Evolutionary conservation across 2,329 filamentous ascomycete species (phyloP).

Genomic region (Aspergillus pseudoviridinutans): DNA sequence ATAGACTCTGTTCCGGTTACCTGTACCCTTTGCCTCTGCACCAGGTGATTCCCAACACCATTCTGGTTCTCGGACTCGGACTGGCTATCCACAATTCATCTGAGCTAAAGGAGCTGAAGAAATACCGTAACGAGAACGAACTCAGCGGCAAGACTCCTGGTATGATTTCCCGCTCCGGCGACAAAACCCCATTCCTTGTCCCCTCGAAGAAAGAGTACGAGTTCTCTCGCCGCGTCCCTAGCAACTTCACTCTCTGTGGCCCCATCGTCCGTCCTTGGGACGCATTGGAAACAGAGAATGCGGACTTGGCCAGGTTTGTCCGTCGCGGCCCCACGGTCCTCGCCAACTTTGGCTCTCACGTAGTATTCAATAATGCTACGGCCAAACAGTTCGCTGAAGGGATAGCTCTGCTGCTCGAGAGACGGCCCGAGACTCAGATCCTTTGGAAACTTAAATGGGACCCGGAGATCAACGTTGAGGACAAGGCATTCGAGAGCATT

Average conservation of each 20-base stretch:
- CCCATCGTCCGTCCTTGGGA: slow-evolving; percentile 38
- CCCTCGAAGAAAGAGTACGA: slow-evolving; percentile 25
- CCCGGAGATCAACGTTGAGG: neutral
- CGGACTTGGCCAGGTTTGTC: slow-evolving; percentile 41
- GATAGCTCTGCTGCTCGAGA: slow-evolving; percentile 32
- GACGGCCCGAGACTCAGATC: slow-evolving; percentile 24
- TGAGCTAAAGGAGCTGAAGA: slow-evolving; percentile 16
- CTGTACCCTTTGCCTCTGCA: slow-evolving; percentile 42
- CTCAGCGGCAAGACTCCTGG: slow-evolving; percentile 17
- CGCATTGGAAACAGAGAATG: slow-evolving; percentile 31
- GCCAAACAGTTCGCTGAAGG: slow-evolving; percentile 37
- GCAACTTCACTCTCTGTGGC: slow-evolving; percentile 39
- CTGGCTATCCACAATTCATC: slow-evolving; percentile 14
- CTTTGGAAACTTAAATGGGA: slow-evolving; percentile 30
- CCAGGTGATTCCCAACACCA: slow-evolving; percentile 38
- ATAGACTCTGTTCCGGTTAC: slow-evolving; percentile 39
- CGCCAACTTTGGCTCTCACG: slow-evolving; percentile 43
- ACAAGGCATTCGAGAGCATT: slow-evolving; percentile 17
- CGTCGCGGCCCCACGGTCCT: slow-evolving; percentile 38
- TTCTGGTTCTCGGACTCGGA: slow-evolving; percentile 29
- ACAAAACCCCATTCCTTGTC: slow-evolving; percentile 12
- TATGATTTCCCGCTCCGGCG: neutral
- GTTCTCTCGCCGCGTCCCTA: slow-evolving; percentile 32
- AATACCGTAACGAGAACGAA: slow-evolving; percentile 20
- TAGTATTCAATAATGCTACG: slow-evolving; percentile 20